Conservation (phyloP, 129 eudicot species). For the Artemisia annua region DNA sequence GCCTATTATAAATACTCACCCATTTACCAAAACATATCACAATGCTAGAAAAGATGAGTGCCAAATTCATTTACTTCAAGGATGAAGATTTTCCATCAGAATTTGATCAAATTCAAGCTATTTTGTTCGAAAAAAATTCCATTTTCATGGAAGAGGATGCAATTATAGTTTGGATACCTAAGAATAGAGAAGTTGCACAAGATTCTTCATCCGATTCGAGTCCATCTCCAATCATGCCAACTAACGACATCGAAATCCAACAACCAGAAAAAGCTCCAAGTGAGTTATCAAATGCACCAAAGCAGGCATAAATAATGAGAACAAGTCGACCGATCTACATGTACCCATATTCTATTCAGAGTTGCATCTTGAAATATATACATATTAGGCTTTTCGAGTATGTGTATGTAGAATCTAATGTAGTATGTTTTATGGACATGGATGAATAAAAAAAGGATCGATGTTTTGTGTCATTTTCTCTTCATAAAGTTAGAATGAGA, state of each 20-base stretch:
- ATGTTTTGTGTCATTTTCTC: too few species aligned
- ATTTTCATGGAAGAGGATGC: constrained; percentile 14
- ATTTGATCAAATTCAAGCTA: constrained; percentile 25
- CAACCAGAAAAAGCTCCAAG: background rate
- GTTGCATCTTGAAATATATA: too few species aligned
- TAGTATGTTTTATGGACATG: too few species aligned
- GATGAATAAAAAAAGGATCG: too few species aligned
- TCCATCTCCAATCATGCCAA: background rate
- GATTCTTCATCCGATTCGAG: background rate
- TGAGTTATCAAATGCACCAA: background rate
- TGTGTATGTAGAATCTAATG: too few species aligned
- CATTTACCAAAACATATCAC: background rate
- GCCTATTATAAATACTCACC: background rate
- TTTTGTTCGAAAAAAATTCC: constrained; percentile 7
- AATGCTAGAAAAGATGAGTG: background rate
- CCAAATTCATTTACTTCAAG: constrained; percentile 26
- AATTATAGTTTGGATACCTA: constrained; percentile 22
- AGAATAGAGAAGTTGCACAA: background rate
- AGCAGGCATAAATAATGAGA: background rate
- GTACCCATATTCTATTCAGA: background rate
- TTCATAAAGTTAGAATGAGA: too few species aligned
- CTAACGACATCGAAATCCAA: background rate
- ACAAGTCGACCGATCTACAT: background rate
- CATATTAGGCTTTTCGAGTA: too few species aligned
- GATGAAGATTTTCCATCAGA: constrained; percentile 30